phyloP scores from a whole-genome alignment of 208 protist species.

The Leishmania martiniquensis region DNA sequence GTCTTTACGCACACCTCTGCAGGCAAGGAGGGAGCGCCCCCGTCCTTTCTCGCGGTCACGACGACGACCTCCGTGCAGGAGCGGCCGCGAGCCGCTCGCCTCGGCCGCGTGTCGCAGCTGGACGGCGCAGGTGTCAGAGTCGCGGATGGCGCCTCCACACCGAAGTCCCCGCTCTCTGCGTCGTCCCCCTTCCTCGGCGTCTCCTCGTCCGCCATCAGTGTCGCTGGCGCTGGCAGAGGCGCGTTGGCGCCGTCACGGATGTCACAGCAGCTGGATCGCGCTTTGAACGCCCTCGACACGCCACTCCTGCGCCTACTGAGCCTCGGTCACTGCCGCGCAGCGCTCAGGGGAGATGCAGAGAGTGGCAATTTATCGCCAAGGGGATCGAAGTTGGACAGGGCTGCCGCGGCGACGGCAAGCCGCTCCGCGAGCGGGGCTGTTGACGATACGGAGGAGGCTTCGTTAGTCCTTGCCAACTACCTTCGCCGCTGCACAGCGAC shows the following conservation, averaged over 20 bases:
- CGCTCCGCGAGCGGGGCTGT: not conserved
- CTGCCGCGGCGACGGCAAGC: no score
- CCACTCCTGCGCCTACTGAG: conserved; percentile 37
- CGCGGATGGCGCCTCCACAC: not conserved
- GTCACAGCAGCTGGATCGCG: conserved; percentile 20
- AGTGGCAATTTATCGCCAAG: not conserved
- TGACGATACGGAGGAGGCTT: not conserved
- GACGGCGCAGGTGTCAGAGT: not conserved
- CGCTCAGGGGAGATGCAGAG: not conserved
- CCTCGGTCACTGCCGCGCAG: not conserved
- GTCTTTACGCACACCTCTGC: not conserved
- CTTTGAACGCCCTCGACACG: conserved; percentile 27
- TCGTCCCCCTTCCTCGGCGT: not conserved
- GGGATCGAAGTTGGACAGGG: not conserved
- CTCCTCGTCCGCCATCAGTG: not conserved
- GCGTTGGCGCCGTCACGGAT: not conserved
- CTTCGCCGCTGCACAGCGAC: conserved; percentile 11
- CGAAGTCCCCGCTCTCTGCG: not conserved
- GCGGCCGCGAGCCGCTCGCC: not conserved
- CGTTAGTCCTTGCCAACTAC: conserved; percentile 11
- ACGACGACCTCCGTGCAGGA: not conserved
- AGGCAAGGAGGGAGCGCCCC: not conserved
- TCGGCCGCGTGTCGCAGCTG: not conserved
- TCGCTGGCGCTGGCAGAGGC: not conserved
- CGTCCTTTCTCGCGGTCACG: not conserved